Evolutionary conservation across 2,329 filamentous ascomycete species (phyloP).

Genomic region (Alternaria triticimaculans): DNA sequence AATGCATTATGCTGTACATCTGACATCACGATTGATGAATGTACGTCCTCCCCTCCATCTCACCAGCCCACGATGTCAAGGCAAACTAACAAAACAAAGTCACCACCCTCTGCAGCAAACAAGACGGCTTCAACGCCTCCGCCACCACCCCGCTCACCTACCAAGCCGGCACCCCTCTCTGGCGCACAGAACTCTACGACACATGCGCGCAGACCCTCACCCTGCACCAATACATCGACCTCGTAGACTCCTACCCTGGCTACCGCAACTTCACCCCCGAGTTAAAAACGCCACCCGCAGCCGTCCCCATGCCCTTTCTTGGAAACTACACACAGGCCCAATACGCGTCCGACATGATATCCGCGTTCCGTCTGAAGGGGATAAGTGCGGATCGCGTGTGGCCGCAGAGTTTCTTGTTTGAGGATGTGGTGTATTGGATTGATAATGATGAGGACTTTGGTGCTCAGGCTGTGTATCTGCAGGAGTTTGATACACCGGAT

Average conservation of each 20-base stretch:
- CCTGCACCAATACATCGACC: slow-evolving; percentile 65
- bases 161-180: slow-evolving; percentile 62
- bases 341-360: slow-evolving; percentile 67
- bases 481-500: slow-evolving; percentile 60
- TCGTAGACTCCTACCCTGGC: slow-evolving; percentile 61
- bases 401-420: slow-evolving; percentile 68
- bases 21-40: slow-evolving; percentile 27
- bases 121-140: slow-evolving; percentile 63
- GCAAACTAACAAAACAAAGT: not conserved
- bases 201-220: slow-evolving; percentile 65
- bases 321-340: slow-evolving; percentile 66
- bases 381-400: slow-evolving; percentile 49
- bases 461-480: slow-evolving; percentile 67
- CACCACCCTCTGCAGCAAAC: slow-evolving; percentile 25
- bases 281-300: slow-evolving; percentile 63
- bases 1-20: slow-evolving; percentile 27
- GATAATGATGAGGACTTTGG: slow-evolving; percentile 65
- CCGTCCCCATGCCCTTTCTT: slow-evolving; percentile 68
- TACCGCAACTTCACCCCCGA: slow-evolving; percentile 68
- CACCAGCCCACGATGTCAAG: too few species aligned
- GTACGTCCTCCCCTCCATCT: not conserved
- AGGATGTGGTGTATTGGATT: slow-evolving; percentile 70
- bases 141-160: slow-evolving; percentile 64
- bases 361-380: slow-evolving; percentile 46
- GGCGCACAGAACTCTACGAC: slow-evolving; percentile 69